These are phyloP conservation scores for Leishmania lainsoni DNA, from an alignment of 208 protist species.

Conservation along the genomic window DNA sequence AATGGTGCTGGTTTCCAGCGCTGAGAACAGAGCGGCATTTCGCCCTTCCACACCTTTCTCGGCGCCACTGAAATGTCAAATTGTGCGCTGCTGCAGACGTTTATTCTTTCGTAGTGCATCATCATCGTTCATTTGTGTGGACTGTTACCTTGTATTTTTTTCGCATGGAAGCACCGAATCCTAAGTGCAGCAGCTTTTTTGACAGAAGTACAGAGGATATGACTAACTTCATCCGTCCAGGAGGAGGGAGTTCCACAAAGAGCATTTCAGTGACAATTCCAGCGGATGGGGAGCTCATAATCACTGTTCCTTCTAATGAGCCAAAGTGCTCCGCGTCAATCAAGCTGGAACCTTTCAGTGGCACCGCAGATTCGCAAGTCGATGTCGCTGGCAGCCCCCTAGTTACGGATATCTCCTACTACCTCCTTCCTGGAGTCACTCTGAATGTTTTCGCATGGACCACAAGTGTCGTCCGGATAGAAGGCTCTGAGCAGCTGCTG, in stretches of 20 bases:
- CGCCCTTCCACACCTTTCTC: background rate
- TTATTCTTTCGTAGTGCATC: background rate
- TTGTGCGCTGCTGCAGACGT: background rate
- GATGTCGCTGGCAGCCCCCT: conserved; percentile 75
- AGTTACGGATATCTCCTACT: conserved; percentile 67
- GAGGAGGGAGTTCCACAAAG: conserved; percentile 2
- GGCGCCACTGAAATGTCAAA: background rate
- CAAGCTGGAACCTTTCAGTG: conserved; percentile 44
- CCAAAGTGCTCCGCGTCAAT: conserved; percentile 54
- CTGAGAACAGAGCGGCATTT: background rate
- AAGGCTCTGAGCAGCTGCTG: conserved; percentile 66
- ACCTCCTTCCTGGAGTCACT: conserved; percentile 55
- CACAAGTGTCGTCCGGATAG: conserved; percentile 53
- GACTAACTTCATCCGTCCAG: conserved; percentile 10
- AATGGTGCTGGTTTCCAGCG: background rate
- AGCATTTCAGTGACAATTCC: conserved; percentile 32
- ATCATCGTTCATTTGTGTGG: background rate
- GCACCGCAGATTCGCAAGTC: conserved; percentile 56
- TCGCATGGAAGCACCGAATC: background rate
- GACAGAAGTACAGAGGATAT: background rate
- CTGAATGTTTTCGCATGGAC: conserved; percentile 72
- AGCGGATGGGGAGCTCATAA: conserved; percentile 60
- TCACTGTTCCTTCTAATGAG: conserved; percentile 57
- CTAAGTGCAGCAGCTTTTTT: background rate
- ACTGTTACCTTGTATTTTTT: background rate